Evolutionary conservation across 164 flowering plant genomes (phyloP), one percentile per base, ranked within the genome.

Genomic region (Berberis vulgaris): DNA sequence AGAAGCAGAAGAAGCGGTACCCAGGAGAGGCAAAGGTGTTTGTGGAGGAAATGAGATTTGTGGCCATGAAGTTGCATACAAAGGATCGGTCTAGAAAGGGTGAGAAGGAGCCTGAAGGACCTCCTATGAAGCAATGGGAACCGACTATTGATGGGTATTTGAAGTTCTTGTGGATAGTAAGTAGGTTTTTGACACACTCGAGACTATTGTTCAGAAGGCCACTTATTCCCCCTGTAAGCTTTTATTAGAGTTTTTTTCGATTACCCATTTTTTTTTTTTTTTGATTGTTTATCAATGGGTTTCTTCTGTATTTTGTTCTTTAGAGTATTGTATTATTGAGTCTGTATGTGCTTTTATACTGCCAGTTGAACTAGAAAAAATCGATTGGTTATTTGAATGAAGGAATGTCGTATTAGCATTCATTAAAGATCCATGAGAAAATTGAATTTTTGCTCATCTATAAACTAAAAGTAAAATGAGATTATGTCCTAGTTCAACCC

Each of bases 11-110:
- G 73, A 84, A 81, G 77, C 58, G 86, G 67, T 84, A 86, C 62
- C 87, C 91, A 0, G 91, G 88, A 1, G 96, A 87, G 76, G 77
- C 82, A 41, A 87, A 86, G 72, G 97, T 95, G 69, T 94, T 94
- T 72, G 96, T 91, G 73, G 96, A 83, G 83, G 98, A 94, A 78
- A 88, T 91, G 97, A 79, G 92, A 70, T 86, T 83, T 65, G 96
- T 91, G 71, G 97, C 98, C 0, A 87, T 94, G 97, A 94, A 82
- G 65, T 66, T 94, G 82, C 98, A 94, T 70, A 94, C 96, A 0
- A 91, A 55, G 63, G 97, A 94, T 59, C 96, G 88, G 67, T 83
- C 97, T 0, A 94, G 69, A 69, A 96, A 90, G 62, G 98, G 98
- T 3, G 91, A 90, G 85, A 90, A 85, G 78, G 79, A 75, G 53